These are phyloP conservation scores for Phytophthora boehmeriae DNA, from an alignment of 352 stramenopile species.

Conservation along the genomic window DNA sequence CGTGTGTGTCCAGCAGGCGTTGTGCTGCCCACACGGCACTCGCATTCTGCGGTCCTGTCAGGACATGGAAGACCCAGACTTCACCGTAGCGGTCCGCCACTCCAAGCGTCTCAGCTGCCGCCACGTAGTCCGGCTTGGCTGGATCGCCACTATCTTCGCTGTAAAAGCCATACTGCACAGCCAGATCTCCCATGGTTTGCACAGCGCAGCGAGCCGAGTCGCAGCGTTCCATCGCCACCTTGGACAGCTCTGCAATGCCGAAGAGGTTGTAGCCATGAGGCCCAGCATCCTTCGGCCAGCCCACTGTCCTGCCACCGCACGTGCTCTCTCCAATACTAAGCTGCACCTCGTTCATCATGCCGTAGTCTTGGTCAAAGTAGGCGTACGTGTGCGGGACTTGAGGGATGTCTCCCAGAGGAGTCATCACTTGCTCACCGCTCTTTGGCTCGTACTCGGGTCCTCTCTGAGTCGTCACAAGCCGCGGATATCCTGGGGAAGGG, in stretches of 20 bases:
- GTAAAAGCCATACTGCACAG: constrained; percentile 95
- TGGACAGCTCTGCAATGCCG: constrained; percentile 89
- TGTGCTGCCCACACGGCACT: constrained; percentile 94
- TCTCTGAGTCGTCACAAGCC: constrained; percentile 71
- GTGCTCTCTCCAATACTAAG: constrained; percentile 95
- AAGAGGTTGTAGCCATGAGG: constrained; percentile 90
- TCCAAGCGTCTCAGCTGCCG: constrained; percentile 85
- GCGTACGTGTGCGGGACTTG: constrained; percentile 92
- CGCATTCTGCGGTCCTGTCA: constrained; percentile 90
- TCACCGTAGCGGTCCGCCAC: constrained; percentile 90
- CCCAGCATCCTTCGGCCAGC: constrained; percentile 65
- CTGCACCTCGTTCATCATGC: constrained; percentile 95
- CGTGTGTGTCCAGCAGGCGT: constrained; percentile 89
- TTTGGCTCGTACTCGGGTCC: constrained; percentile 71
- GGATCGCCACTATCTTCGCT: constrained; percentile 87
- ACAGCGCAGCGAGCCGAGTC: constrained; percentile 86
- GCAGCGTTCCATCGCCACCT: constrained; percentile 91
- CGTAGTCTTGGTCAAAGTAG: constrained; percentile 95
- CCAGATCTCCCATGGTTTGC: constrained; percentile 93
- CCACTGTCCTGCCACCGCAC: constrained; percentile 81
- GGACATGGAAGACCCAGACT: constrained; percentile 95
- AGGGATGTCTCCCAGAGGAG: constrained; percentile 85
- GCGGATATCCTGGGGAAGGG: constrained; percentile 71
- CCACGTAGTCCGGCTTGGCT: constrained; percentile 53
- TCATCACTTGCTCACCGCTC: constrained; percentile 40